Base-by-base conservation (phyloP, 352 stramenopile genomes). In the Phytophthora syringae region DNA sequence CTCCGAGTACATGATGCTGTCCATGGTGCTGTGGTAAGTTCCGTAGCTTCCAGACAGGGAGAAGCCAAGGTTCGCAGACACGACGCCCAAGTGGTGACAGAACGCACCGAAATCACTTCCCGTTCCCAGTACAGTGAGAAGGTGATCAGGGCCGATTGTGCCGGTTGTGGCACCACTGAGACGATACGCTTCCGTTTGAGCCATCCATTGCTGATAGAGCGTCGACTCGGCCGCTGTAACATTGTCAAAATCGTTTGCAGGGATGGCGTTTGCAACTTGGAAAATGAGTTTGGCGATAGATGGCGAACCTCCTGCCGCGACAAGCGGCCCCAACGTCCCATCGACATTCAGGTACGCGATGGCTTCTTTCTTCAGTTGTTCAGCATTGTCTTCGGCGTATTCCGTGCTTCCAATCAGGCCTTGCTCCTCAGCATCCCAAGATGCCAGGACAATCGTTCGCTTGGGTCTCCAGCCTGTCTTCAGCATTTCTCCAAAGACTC, bases 281-380 rank as follows among this genome's bases (percentile, higher is more conserved):
- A 82, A 58, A 2, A 94, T 64, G 11, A 94, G 62, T 7, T 76
- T 67, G 11, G 81, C 77, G 47, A 97, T 82, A 12, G 88, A 90
- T 20, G 88, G 88, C 13, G 85, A 89, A 12, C 82, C 77, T 25
- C 67, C 74, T 7, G 84, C 86, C 5, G 64, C 60, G 16, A 92
- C 70, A 5, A 74, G 45, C 16, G 79, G 54, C 2, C 90, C 90
- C 0, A 83, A 75, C 6, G 95, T 84, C 10, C 63, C 70, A 57
- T 97, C 90, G 0, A 95, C 85, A 62, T 97, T 97, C 22, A 97
- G 76, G 67, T 97, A 97, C 12, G 82, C 84, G 1, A 91, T 74
- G 1, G 83, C 83, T 12, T 93, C 60, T 30, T 81, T 53, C 21
- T 86, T 73, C 39, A 93, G 62, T 20, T 63, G 25, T 6, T 82